phyloP scores from a whole-genome alignment of 805 yeast genomes.

The Blastobotrys muscicola region DNA sequence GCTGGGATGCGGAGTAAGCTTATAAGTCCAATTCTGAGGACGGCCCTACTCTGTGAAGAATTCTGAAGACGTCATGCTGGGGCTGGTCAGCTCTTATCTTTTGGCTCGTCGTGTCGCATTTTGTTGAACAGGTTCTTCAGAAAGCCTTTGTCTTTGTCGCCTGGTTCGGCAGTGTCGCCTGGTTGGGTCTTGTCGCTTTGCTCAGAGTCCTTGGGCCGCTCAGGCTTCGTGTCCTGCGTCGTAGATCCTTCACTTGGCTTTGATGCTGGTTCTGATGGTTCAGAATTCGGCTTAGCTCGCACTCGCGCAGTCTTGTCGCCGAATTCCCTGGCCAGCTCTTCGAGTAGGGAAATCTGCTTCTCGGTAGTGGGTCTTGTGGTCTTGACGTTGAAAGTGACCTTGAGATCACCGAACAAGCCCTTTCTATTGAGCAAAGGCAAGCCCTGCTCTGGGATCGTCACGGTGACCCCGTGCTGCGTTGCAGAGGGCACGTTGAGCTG shows the following conservation, averaged over 20 bases:
- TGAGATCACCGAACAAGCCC: slow-evolving; percentile 68
- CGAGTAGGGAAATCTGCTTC: slow-evolving; percentile 80
- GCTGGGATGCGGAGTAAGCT: no score
- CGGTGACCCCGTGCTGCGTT: slow-evolving; percentile 63
- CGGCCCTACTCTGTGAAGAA: no score
- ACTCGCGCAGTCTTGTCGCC: slow-evolving; percentile 74
- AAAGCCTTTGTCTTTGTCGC: slow-evolving; percentile 16
- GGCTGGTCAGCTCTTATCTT: background rate
- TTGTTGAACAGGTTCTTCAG: slow-evolving; percentile 27
- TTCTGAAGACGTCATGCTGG: no score
- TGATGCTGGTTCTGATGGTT: background rate
- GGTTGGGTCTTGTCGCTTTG: slow-evolving; percentile 3
- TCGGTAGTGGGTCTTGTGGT: slow-evolving; percentile 69
- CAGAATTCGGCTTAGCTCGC: no score
- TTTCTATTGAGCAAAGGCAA: slow-evolving; percentile 54
- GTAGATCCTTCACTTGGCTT: background rate
- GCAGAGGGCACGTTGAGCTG: slow-evolving; percentile 78
- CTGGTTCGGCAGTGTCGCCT: slow-evolving; percentile 4
- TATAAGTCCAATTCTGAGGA: no score
- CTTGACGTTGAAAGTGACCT: slow-evolving; percentile 60
- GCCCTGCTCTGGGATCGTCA: slow-evolving; percentile 79
- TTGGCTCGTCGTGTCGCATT: slow-evolving; percentile 22
- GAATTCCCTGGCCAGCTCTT: slow-evolving; percentile 87
- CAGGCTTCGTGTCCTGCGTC: background rate
- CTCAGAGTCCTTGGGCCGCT: no score